Evolutionary conservation across 176 grass and related monocot species (phyloP).

Genomic region (Dendrocalamus sinicus): DNA sequence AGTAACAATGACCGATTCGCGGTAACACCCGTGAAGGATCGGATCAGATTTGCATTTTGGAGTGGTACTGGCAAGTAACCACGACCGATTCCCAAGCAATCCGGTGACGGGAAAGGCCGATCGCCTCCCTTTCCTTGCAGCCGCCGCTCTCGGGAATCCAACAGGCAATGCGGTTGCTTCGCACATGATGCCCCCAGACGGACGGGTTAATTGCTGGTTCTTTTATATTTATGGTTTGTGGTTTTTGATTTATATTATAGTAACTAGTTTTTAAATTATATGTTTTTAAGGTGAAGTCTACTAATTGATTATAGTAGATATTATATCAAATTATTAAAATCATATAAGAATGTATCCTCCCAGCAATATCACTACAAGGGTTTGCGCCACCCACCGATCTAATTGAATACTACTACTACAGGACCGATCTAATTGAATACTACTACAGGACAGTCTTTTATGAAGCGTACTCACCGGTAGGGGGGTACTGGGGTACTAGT

Average conservation of each 20-base stretch:
- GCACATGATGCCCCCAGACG: background rate
- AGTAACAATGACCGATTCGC: slow-evolving; percentile 7
- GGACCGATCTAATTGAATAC: slow-evolving; percentile 29
- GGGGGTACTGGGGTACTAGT: background rate
- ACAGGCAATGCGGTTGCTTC: background rate
- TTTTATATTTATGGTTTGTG: too few species aligned
- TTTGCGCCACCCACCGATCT: background rate
- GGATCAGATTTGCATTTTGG: background rate
- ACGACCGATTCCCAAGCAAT: background rate
- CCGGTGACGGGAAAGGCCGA: background rate
- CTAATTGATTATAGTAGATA: too few species aligned
- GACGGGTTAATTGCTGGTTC: background rate
- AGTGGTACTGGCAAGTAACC: background rate
- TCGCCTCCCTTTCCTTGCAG: slow-evolving; percentile 15
- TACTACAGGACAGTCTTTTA: slow-evolving; percentile 30
- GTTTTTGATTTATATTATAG: too few species aligned
- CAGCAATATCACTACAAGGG: slow-evolving; percentile 1
- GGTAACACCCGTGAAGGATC: slow-evolving; percentile 7
- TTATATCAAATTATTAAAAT: too few species aligned
- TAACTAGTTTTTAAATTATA: too few species aligned
- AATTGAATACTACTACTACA: slow-evolving; percentile 14
- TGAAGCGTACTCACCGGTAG: slow-evolving; percentile 24
- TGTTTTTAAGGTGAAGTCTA: too few species aligned
- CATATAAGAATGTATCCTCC: background rate
- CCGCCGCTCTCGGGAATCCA: background rate